Percentiles rank a stretch among this genome's conserved stretches.
phyloP scores from a whole-genome alignment of 306 rosid species.

The Senna tora region DNA sequence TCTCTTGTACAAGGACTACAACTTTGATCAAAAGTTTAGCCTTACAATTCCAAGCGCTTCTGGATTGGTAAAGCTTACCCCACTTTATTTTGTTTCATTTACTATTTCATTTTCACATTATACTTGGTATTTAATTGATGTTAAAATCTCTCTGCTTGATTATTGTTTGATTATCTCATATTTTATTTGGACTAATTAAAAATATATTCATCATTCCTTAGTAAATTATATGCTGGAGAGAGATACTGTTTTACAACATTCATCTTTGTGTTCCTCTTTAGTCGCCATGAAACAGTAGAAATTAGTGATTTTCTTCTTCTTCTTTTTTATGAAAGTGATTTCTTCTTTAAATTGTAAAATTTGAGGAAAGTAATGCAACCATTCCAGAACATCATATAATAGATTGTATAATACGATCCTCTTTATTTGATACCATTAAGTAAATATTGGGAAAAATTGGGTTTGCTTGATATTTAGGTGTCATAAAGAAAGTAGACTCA shows the following conservation, averaged over 20 bases:
- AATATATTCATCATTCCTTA: not conserved
- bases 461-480: no score
- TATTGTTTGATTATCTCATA: conserved; percentile 12
- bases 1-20: conserved; percentile 85
- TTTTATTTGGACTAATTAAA: not conserved
- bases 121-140: conserved; percentile 12
- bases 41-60: conserved; percentile 64
- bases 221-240: not conserved
- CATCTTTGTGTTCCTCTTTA: not conserved
- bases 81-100: conserved; percentile 16
- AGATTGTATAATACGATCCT: not conserved
- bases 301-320: not conserved
- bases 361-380: not conserved
- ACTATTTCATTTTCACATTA: conserved; percentile 15
- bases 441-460: not conserved
- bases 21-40: conserved; percentile 80
- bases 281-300: not conserved
- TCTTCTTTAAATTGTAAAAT: not conserved
- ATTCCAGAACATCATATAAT: not conserved
- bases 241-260: not conserved
- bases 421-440: not conserved
- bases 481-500: no score
- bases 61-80: conserved; percentile 70
- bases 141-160: conserved; percentile 6
- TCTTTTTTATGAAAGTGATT: no score